These are phyloP conservation scores for Gamsiella multidivaricata DNA, from an alignment of 192 early-diverging fungal genomes.

Conservation along the genomic window DNA sequence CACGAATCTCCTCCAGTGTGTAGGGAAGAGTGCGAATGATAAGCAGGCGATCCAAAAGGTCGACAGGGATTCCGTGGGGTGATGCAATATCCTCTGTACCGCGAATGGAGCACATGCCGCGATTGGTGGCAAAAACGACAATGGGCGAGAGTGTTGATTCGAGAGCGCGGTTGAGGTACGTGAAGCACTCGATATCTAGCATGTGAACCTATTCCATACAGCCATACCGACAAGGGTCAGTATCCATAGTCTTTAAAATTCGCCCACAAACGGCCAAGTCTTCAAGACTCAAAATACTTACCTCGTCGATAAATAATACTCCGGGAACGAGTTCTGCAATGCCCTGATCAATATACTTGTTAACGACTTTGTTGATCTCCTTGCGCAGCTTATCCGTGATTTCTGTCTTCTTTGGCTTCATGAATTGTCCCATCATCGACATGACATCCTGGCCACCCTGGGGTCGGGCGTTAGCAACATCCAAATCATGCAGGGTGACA, in stretches of 20 bases:
- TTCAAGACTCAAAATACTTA: slow-evolving; percentile 19
- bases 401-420: slow-evolving; percentile 99
- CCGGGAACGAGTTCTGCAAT: slow-evolving; percentile 97
- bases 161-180: slow-evolving; percentile 97
- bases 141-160: slow-evolving; percentile 96
- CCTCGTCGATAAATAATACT: slow-evolving; percentile 98
- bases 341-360: slow-evolving; percentile 98
- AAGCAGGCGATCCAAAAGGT: slow-evolving; percentile 94
- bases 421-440: slow-evolving; percentile 97
- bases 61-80: slow-evolving; percentile 96
- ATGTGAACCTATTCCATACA: slow-evolving; percentile 85
- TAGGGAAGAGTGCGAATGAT: slow-evolving; percentile 97
- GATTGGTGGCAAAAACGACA: slow-evolving; percentile 98
- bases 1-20: slow-evolving; percentile 87
- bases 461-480: slow-evolving; percentile 95
- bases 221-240: not conserved
- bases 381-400: slow-evolving; percentile 98
- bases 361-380: slow-evolving; percentile 99
- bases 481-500: slow-evolving; percentile 97
- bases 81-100: slow-evolving; percentile 83
- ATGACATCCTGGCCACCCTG: slow-evolving; percentile 99
- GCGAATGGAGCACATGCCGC: slow-evolving; percentile 85
- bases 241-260: not conserved
- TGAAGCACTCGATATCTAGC: slow-evolving; percentile 99
- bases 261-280: not conserved